Base-by-base conservation (phyloP, 1,284 basidiomycete genomes). In the Puccinia novopanici region DNA sequence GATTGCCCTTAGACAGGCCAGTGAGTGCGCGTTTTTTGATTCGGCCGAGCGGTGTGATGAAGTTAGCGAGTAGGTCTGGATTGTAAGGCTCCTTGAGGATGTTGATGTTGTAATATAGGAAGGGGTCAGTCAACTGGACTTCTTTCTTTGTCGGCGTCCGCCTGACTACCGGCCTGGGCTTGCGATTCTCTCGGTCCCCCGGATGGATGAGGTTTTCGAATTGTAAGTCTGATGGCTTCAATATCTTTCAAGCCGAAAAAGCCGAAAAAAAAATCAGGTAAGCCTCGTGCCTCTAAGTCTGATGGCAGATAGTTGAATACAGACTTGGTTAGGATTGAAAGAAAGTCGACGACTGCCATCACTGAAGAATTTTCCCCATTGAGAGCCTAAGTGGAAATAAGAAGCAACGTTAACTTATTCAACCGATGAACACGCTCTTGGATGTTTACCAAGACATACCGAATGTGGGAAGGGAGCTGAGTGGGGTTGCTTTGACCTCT, bases 11-110 rank as follows among this genome's bases (percentile, higher is more conserved):
- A 5, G 94, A 95, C 72, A 98, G 88, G 0, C 89, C 88, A 0
- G 94, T 97, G 75, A 89, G 85, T 12, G 89, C 89, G 61, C 96
- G 89, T 19, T 87, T 86, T 83, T 89, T 88, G 83, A 98, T 93
- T 88, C 92, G 93, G 77, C 94, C 95, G 90, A 98, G 92, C 42
- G 90, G 89, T 8, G 92, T 89, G 79, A 94, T 87, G 85, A 90
- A 98, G 15, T 87, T 83, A n/a, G 88, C 87, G 57, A 94, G 87
- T 37, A 98, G 88, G 15, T 86, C 84, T 0, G 90, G 89, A 86
- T 97, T 96, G 82, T 87, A 88, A 87, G 87, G 94, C 80, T 88
- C 87, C 48, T 86, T 84, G 10, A 84, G 82, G 0, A 86, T 87
- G 54, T 86, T 84, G 52, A 88, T 82, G 12, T 82, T 81, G 71